These are phyloP conservation scores for Citrus medica DNA, from an alignment of 345 rosid genomes.

Conservation along the genomic window DNA sequence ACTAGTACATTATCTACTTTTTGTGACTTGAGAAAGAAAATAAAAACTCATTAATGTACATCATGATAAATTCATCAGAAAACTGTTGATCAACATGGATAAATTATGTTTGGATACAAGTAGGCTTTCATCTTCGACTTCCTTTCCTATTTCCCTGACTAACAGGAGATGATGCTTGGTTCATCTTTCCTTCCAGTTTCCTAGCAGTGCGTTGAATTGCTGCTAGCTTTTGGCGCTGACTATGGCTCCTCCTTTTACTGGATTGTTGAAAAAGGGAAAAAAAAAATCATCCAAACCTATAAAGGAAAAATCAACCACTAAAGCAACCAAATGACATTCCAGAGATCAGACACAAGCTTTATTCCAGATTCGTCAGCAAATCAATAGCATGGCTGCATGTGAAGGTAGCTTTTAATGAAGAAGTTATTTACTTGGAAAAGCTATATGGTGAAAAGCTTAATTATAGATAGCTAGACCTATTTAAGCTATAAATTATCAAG, in stretches of 20 bases:
- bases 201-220: slow-evolving; percentile 56
- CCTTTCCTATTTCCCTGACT: slow-evolving; percentile 41
- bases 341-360: neutral
- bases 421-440: neutral
- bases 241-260: slow-evolving; percentile 58
- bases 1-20: neutral
- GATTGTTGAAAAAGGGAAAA: neutral
- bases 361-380: neutral
- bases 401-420: neutral
- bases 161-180: slow-evolving; percentile 24
- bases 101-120: neutral
- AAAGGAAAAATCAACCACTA: neutral
- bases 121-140: slow-evolving; percentile 30
- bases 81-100: neutral
- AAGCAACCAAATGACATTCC: neutral
- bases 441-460: neutral
- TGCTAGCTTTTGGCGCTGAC: slow-evolving; percentile 49
- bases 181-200: slow-evolving; percentile 52
- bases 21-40: neutral
- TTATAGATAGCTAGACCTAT: neutral
- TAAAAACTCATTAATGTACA: neutral
- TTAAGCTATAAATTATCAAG: neutral
- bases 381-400: neutral
- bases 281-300: neutral
- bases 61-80: neutral